Base-by-base conservation (phyloP, 2,329 filamentous ascomycete species). In the Juglanconis juglandina region DNA sequence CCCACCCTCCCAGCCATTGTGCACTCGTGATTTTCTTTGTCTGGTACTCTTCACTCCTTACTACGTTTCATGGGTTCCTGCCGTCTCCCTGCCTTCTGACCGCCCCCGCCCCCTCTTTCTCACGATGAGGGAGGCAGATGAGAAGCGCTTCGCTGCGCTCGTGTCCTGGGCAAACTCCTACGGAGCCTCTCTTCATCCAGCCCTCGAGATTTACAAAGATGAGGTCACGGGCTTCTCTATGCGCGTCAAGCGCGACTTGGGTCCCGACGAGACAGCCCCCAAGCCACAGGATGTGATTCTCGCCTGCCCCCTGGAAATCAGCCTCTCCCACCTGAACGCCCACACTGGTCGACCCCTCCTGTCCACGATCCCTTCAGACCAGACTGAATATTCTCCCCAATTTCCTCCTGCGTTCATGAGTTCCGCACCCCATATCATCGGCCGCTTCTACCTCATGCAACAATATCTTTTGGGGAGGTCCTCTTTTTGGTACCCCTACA, bases 401-500 rank as follows among this genome's bases (percentile, higher is more conserved):
- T 83, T 89, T 51, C 80, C 84, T 0, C 53, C 65, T 0, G 68
- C 68, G 1, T 85, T 90, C 65, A 71, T 88, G 51, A 66, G 76
- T 1, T 71, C 80, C 2, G 80, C 81, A 1, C 80, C 85, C 0
- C 82, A 89, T 65, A 83, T 89, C 59, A 73, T 87, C 53, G 81
- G 85, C 8, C 81, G 87, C 4, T 88, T 91, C 72, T 88, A 90
- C 64, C 78, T 92, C 5, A 79, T 90, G 69, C 84, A 87, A 63
- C 85, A 92, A 70, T 87, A 85, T 68, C 76, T 91, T 37, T 72
- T 80, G 2, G 83, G 82, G 1, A 58, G 72, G 2, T 68, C 78
- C 2, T 89, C 88, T 0, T 85, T 83, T 65, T 92, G 89, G 89
- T 79, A 77, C 70, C 81, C 86, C 1, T 92, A 92, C 72, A 83